phyloP scores from a whole-genome alignment of 306 rosid species.

The Inga laurina region DNA sequence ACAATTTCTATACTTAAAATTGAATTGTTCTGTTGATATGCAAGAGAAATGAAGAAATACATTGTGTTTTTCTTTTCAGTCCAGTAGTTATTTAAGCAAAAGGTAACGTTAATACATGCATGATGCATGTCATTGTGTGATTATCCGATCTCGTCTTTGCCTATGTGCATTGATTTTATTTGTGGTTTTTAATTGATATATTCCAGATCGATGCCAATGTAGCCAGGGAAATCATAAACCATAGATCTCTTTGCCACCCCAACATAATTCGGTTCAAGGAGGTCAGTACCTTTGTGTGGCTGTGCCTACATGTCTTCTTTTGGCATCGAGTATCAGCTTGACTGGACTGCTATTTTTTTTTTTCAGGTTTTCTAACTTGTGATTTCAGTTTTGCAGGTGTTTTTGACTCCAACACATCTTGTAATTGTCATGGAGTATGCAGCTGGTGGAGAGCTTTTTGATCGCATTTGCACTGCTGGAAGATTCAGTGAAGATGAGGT shows the following conservation, averaged over 20 bases:
- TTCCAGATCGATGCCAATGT: conserved; percentile 56
- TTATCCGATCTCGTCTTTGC: not conserved
- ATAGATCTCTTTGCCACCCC: conserved; percentile 63
- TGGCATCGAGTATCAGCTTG: not conserved
- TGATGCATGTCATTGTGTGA: not conserved
- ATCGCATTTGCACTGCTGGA: conserved; percentile 50
- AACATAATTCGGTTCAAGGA: conserved; percentile 59
- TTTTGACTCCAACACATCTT: conserved; percentile 70
- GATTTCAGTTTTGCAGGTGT: conserved; percentile 46
- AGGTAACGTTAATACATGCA: not conserved
- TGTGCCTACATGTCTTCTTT: not conserved
- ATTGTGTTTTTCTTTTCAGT: not conserved
- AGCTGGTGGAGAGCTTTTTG: conserved; percentile 64
- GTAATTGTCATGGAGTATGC: conserved; percentile 78
- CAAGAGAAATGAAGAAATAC: not conserved
- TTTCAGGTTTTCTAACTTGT: not conserved
- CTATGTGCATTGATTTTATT: not conserved
- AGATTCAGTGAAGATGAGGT: conserved; percentile 61
- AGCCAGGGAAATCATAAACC: conserved; percentile 63
- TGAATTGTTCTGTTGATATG: not conserved
- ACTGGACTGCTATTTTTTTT: not conserved
- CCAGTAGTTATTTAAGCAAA: not conserved
- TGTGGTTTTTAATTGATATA: not conserved
- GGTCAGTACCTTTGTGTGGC: conserved; percentile 30
- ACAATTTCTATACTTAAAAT: not conserved